Evolutionary conservation across 2,329 filamentous ascomycete genomes (phyloP), one percentile per base, ranked within the genome.

Genomic region (Ophiostoma sp.): DNA sequence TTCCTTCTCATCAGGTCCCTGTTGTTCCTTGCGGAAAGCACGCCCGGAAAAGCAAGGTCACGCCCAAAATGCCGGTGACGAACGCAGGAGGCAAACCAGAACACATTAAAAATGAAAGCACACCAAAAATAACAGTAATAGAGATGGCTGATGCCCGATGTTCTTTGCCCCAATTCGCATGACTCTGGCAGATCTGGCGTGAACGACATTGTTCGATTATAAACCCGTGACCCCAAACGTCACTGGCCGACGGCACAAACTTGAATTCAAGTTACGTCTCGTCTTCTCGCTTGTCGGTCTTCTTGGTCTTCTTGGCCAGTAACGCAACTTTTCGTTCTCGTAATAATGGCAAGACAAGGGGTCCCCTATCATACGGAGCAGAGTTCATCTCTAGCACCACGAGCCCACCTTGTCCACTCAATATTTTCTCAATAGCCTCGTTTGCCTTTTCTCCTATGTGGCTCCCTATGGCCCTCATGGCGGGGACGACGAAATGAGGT

Each of bases 31-130:
- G 36, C 11, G 59, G 12, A 45, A 66, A 39, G 36, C 22, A 45
- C 11, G 36, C 36, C 61, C 39, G 22, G n/a, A 66, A 28, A 42
- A 63, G 7, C 31, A 63, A 33, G 31, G 33, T 42, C 59, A 63
- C 33, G 33, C 19, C 33, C 31, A 52, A 39, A 33, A 42, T 36
- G 36, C n/a, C 12, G 61, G 48, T 66, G 59, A 66, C 61, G 63
- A 66, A 66, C 15, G 22, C 63, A 66, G 39, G 39, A 25, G 59
- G 59, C 59, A 63, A 63, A 63, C 17, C 9, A 63, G 33, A 61
- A 25, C 8, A 7, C 33, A 63, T 7, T 28, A 3, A 36, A 36
- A 36, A 3, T 1, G 8, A 36, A 36, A 36, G 4, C 1, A 15
- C 50, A 31, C 0, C 42, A 48, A 19, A 17, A 19, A 1, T 6